These are phyloP conservation scores for Triticum dicoccoides DNA, from an alignment of 176 grass and related monocot genomes.

Conservation along the genomic window DNA sequence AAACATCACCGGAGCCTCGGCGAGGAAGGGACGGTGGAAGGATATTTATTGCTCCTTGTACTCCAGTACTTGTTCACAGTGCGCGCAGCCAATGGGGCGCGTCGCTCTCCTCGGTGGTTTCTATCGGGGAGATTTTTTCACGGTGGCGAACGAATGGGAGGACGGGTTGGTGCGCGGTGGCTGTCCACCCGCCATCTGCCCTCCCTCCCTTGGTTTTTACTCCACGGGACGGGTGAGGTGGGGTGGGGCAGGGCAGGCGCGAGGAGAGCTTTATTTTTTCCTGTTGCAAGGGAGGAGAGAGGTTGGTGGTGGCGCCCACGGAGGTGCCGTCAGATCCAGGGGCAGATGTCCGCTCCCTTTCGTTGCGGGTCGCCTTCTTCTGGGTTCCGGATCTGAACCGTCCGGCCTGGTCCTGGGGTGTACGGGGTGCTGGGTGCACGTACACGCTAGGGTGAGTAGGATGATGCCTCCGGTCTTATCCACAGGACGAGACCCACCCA, in stretches of 20 bases:
- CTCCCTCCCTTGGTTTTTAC: slow-evolving; percentile 2
- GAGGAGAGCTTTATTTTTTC: too few relatives aligned
- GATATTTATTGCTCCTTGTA: neutral
- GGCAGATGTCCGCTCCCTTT: neutral
- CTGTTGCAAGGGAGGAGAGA: too few relatives aligned
- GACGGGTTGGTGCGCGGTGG: neutral
- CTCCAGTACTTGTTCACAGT: neutral
- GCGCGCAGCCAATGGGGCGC: neutral
- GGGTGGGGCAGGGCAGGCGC: too few relatives aligned
- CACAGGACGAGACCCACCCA: neutral
- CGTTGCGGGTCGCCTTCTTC: neutral
- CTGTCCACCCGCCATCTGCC: neutral
- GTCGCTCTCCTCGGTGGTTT: neutral
- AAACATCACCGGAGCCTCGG: too few relatives aligned
- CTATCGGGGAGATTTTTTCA: neutral
- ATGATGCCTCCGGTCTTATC: neutral
- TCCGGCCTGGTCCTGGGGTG: neutral
- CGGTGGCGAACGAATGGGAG: neutral
- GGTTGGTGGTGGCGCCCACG: neutral
- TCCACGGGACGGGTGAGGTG: neutral
- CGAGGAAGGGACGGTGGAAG: neutral
- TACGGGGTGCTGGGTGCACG: neutral
- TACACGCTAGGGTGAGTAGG: neutral
- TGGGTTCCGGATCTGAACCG: neutral
- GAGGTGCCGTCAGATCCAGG: neutral